Evolutionary conservation across 2,329 filamentous ascomycete species (phyloP).

Genomic region (Aspergillus sp.): DNA sequence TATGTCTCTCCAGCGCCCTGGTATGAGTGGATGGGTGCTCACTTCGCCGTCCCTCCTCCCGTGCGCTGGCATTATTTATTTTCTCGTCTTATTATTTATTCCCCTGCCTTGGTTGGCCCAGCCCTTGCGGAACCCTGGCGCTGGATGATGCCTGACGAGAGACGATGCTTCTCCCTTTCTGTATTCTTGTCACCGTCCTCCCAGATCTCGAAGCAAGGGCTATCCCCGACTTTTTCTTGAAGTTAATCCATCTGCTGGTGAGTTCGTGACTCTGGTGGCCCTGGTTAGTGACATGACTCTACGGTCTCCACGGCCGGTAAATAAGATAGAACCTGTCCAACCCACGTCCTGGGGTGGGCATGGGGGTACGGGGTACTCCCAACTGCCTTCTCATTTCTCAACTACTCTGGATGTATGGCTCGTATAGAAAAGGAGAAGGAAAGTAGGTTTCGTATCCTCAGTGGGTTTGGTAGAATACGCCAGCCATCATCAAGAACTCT

Average conservation of each 20-base stretch:
- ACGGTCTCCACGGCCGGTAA: neutral
- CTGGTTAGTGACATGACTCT: neutral
- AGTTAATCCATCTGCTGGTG: neutral
- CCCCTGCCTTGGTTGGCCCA: constrained; percentile 10
- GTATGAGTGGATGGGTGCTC: constrained; percentile 7
- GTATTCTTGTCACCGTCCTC: neutral
- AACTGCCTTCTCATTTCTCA: neutral
- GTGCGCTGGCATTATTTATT: constrained; percentile 10
- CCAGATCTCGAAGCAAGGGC: constrained; percentile 4
- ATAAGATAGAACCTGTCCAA: neutral
- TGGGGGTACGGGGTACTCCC: neutral
- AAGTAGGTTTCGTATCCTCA: neutral
- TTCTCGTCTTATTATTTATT: constrained; percentile 4
- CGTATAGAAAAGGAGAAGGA: neutral
- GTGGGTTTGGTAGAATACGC: neutral
- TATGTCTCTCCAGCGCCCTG: constrained; percentile 8
- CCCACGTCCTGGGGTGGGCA: neutral
- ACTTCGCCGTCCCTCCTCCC: neutral
- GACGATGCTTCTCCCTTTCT: neutral
- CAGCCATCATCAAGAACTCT: constrained; percentile 2
- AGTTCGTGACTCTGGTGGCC: neutral
- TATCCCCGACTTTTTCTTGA: neutral
- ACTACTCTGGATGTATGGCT: neutral
- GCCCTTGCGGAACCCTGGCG: constrained; percentile 5
- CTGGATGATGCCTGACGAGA: constrained; percentile 4